Evolutionary conservation across 116 monocot species (phyloP), one percentile per base, ranked within the genome.

Genomic region (Cymodocea nodosa): DNA sequence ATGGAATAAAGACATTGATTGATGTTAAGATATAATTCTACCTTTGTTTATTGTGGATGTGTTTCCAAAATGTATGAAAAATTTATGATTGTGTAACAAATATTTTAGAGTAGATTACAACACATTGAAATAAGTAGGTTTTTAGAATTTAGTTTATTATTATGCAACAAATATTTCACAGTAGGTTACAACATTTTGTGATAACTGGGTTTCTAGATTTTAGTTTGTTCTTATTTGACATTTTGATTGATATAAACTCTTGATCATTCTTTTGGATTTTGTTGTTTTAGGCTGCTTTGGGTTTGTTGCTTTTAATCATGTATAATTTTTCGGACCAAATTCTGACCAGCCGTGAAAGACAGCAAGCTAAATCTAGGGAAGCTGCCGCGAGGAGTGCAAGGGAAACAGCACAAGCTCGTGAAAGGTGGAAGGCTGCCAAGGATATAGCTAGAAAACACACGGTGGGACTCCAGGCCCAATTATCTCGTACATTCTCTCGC

Each of bases 371-470:
- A 80, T 90, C 88, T 36, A 77, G 97, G 59, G 97, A 90, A 74
- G 87, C 97, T 73, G 97, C 95, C 19, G 95, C 87, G 24, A 79
- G 82, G 68, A 85, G 82, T 71, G 95, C 81, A 34, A 79, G 80
- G 67, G 91, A 97, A 81, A 88, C 85, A 25, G 97, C 73, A 63
- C 87, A 90, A 75, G 91, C 91, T 58, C 85, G 86, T 67, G 84
- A 98, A 70, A 81, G 80, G 65, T 98, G 98, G 98, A 98, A 98
- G 65, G 22, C 75, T 51, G 98, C 98, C 50, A 98, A 98, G 82
- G 89, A 91, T 77, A 75, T 84, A 62, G 92, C 88, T 58, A 88
- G 84, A 71, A 98, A 86, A 35, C 76, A 81, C 60, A 85, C 90
- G 24, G 61, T n/a, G 23, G 90, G 79, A 58, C 59, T 94, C 18